These are phyloP conservation scores for Tephrocybe rancida DNA, from an alignment of 768 basidiomycete species.

Conservation along the genomic window DNA sequence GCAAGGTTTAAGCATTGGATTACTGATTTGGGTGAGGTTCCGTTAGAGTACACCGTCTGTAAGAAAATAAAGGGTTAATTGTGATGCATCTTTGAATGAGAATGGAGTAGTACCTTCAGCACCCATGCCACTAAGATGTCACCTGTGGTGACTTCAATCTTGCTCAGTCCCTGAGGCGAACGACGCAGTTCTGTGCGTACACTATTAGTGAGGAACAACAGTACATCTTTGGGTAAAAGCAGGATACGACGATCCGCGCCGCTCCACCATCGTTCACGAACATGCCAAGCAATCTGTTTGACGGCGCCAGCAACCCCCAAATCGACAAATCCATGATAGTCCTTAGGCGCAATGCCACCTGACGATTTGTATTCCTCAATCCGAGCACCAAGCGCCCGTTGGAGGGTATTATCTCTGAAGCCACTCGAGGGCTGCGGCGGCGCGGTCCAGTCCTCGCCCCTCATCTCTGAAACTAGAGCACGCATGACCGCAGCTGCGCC, in stretches of 20 bases:
- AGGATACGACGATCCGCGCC: constrained; percentile 36
- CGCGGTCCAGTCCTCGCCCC: constrained; percentile 34
- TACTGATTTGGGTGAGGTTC: constrained; percentile 27
- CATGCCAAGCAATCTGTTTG: constrained; percentile 35
- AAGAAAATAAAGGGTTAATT: neutral
- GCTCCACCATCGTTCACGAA: constrained; percentile 37
- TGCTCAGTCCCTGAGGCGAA: constrained; percentile 15
- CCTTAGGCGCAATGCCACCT: neutral
- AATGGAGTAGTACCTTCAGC: constrained; percentile 30
- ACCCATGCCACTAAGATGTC: constrained; percentile 45
- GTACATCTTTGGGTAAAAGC: constrained; percentile 32
- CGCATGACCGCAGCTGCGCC: constrained; percentile 38
- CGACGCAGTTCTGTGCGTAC: constrained; percentile 27
- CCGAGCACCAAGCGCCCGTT: constrained; percentile 26
- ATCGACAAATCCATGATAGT: constrained; percentile 25
- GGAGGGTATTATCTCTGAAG: constrained; percentile 34
- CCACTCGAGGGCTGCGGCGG: constrained; percentile 36
- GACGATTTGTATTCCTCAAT: constrained; percentile 3
- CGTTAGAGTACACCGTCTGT: constrained; percentile 37
- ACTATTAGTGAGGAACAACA: constrained; percentile 29
- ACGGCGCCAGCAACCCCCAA: constrained; percentile 30
- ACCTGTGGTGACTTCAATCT: constrained; percentile 28
- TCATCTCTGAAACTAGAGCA: constrained; percentile 42
- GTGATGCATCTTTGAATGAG: neutral
- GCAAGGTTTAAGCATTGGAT: constrained; percentile 40